A percentile compares a stretch with the other conserved stretches of the same genome.
phyloP scores from a whole-genome alignment of 768 basidiomycete genomes.

The Boletus tomentosulus region DNA sequence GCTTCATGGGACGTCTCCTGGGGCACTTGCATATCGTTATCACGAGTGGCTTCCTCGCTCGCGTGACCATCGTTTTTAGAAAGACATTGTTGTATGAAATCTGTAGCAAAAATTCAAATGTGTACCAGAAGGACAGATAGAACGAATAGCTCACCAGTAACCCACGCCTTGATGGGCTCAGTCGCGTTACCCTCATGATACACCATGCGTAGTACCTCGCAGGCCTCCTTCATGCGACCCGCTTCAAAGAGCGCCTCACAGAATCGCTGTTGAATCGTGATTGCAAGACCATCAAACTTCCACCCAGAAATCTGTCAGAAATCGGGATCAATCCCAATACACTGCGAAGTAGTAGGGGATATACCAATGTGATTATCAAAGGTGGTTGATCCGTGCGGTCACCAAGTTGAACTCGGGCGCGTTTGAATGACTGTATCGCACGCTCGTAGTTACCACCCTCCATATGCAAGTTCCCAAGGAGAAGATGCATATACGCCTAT shows the following conservation, averaged over 20 bases:
- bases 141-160: background rate
- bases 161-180: background rate
- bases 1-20: background rate
- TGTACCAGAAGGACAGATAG: background rate
- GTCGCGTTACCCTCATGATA: background rate
- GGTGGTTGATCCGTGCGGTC: background rate
- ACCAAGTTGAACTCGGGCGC: background rate
- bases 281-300: conserved; percentile 1
- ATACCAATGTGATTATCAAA: background rate
- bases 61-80: background rate
- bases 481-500: background rate
- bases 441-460: background rate
- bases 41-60: background rate
- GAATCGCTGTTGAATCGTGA: background rate
- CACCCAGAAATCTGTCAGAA: conserved; percentile 8
- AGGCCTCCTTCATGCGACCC: background rate
- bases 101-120: background rate
- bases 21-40: background rate
- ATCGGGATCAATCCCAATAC: no score
- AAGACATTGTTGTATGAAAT: background rate
- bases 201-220: background rate
- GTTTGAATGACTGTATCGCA: background rate
- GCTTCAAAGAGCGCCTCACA: conserved; percentile 2
- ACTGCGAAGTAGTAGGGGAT: no score
- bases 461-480: background rate